phyloP scores from a whole-genome alignment of 1,284 basidiomycete genomes.

The Athelia psychrophila region DNA sequence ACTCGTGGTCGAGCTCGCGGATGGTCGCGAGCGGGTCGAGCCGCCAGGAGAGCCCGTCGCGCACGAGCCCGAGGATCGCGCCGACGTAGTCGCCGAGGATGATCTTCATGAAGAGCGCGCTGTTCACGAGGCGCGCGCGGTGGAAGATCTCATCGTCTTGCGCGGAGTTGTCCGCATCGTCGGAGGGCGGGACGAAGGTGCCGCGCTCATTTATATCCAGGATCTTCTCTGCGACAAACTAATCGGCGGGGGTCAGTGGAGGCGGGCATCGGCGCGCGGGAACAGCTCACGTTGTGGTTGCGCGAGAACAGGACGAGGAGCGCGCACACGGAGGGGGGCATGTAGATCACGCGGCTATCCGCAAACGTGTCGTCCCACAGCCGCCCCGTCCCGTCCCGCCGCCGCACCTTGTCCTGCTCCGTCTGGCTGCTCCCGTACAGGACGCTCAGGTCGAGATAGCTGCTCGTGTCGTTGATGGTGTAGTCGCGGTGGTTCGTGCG shows the following conservation, averaged over 20 bases:
- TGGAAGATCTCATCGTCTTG: slow-evolving; percentile 80
- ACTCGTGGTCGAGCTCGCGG: slow-evolving; percentile 40
- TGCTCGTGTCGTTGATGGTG: slow-evolving; percentile 65
- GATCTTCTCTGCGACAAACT: slow-evolving; percentile 74
- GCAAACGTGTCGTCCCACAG: slow-evolving; percentile 71
- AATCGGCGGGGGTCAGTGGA: slow-evolving; percentile 8
- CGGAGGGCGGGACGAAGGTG: slow-evolving; percentile 34
- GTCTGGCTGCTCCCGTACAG: slow-evolving; percentile 64
- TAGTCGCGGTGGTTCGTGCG: slow-evolving; percentile 53
- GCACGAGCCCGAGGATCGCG: slow-evolving; percentile 61
- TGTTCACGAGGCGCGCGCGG: slow-evolving; percentile 73
- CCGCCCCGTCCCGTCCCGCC: slow-evolving; percentile 60
- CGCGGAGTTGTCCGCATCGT: slow-evolving; percentile 25
- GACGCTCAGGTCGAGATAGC: slow-evolving; percentile 77
- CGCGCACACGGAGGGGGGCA: slow-evolving; percentile 73
- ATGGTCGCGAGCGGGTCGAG: slow-evolving; percentile 58
- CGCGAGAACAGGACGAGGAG: slow-evolving; percentile 68
- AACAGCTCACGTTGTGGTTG: slow-evolving; percentile 67
- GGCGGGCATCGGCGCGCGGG: slow-evolving; percentile 3
- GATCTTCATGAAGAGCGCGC: slow-evolving; percentile 69
- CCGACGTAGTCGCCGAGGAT: slow-evolving; percentile 73
- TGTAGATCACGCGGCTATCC: slow-evolving; percentile 63
- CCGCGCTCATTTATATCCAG: slow-evolving; percentile 65
- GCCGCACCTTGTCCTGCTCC: slow-evolving; percentile 51
- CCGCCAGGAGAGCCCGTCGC: slow-evolving; percentile 59